Evolutionary conservation across 352 stramenopile genomes (phyloP), one percentile per base, ranked within the genome.

Genomic region (Phytophthora syringae): DNA sequence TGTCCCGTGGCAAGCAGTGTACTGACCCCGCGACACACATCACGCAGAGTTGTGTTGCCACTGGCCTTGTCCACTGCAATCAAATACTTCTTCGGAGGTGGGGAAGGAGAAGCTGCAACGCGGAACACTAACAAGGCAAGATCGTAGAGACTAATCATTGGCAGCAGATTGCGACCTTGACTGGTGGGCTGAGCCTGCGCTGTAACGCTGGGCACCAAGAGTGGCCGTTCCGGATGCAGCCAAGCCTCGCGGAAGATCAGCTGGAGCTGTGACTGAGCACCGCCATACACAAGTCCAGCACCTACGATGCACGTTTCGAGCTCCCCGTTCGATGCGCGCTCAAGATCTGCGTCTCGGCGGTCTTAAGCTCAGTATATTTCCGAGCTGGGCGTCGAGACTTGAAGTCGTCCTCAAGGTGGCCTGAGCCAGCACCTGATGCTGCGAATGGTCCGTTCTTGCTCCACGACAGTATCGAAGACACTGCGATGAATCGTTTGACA

Each of bases 121-220:
- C 73, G 74, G 37, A 85, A 79, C 5, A 77, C 52, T 20, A 93
- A 59, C 9, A 80, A 63, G 6, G 79, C 88, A n/a, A 94, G 54
- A 53, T 97, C 89, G 59, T 86, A 90, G 11, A 97, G 75, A 55
- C 86, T 89, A 58, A 97, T 88, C 75, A 90, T 95, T 18, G 89
- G 89, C 30, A 97, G 40, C 36, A 92, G 21, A 54, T 97, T 94
- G 9, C 72, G 69, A 13, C 83, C 83, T 39, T 66, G 61, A 53
- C 53, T 63, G 2, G 60, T 67, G 27, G 60, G 50, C 3, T 86
- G 80, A 9, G 68, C 53, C 32, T 40, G 40, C 1, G 53, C 37
- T 11, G 53, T 49, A 22, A 91, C 47, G 39, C 80, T 89, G 10
- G 85, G 84, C 5, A 95, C 81, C 7, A 93, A 52, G 20, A 93